Evolutionary conservation across 140 eudicot species (phyloP), one percentile per base, ranked within the genome.

Genomic region (Flaveria floridana): DNA sequence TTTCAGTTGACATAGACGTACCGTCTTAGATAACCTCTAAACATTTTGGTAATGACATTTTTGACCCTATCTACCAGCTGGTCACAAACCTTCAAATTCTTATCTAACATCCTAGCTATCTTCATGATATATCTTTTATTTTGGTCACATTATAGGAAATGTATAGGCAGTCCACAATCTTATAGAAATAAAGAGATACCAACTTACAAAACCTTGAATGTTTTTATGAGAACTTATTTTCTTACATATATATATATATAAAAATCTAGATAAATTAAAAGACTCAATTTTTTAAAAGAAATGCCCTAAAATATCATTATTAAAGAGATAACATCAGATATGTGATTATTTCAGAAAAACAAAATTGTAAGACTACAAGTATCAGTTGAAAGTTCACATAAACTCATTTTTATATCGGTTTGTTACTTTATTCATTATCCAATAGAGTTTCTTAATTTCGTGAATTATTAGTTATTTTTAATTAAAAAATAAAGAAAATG

Each of bases 21-120:
- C 3, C n/a, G 23, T 18, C 11, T 61, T 56, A 3, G 74, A 75
- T 39, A 69, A 68, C n/a, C 25, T 80, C 41, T 20, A 75, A 10
- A 34, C 52, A 41, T 56, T 59, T 69, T 75, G 84, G 73, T 75
- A 69, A 62, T 1, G 84, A 80, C 81, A 75, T 63, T 75, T 80
- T 80, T 51, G 55, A 69, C 81, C 41, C 14, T 48, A 80, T 75
- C 28, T 69, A 51, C 34, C 23, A 48, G 13, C 68, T 61, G 47
- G 68, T 58, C 84, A 13, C 57, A 47, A 50, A 50, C 69, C 77
- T 75, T 75, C 81, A 75, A 58, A 74, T 19, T 61, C 81, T 69
- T 75, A 80, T 80, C 81, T 23, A 69, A 61, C 69, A 50, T 50
- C 70, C 68, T 37, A 68, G 73, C 72, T 18, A 65, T 52, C 70